Evolutionary conservation across 2,329 filamentous ascomycete species (phyloP).

Genomic region (Aureobasidium sp.): DNA sequence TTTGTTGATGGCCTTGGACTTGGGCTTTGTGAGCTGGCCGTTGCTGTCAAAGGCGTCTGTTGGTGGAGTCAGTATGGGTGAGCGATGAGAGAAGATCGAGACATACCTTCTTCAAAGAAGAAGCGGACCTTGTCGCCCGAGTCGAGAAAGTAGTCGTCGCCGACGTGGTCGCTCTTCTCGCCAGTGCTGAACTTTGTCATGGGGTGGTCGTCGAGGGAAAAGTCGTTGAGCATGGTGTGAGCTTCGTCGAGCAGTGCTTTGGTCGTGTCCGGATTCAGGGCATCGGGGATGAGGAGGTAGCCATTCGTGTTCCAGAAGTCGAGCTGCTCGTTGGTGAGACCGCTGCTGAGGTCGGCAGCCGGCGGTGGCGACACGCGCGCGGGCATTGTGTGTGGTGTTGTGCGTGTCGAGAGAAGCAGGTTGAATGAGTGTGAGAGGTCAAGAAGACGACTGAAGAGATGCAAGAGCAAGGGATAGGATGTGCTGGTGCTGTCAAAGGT

Average conservation of each 20-base stretch:
- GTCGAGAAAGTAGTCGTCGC: slow-evolving; percentile 86
- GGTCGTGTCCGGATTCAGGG: slow-evolving; percentile 59
- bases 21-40: slow-evolving; percentile 65
- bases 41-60: slow-evolving; percentile 62
- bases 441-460: neutral
- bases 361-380: slow-evolving; percentile 24
- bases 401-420: neutral
- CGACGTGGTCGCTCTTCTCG: slow-evolving; percentile 65
- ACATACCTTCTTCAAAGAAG: slow-evolving; percentile 76
- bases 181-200: slow-evolving; percentile 92
- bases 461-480: neutral
- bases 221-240: slow-evolving; percentile 60
- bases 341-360: slow-evolving; percentile 25
- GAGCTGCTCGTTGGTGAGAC: slow-evolving; percentile 64
- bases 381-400: slow-evolving; percentile 14
- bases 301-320: slow-evolving; percentile 69
- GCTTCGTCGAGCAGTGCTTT: slow-evolving; percentile 65
- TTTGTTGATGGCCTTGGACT: slow-evolving; percentile 73
- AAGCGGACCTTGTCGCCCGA: slow-evolving; percentile 89
- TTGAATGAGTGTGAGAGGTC: neutral
- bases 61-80: neutral
- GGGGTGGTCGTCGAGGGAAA: slow-evolving; percentile 75
- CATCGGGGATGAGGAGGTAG: slow-evolving; percentile 78
- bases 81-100: neutral
- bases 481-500: neutral